Evolutionary conservation across 768 basidiomycete genomes (phyloP), one percentile per base, ranked within the genome.

Genomic region (Podaxis sp.): DNA sequence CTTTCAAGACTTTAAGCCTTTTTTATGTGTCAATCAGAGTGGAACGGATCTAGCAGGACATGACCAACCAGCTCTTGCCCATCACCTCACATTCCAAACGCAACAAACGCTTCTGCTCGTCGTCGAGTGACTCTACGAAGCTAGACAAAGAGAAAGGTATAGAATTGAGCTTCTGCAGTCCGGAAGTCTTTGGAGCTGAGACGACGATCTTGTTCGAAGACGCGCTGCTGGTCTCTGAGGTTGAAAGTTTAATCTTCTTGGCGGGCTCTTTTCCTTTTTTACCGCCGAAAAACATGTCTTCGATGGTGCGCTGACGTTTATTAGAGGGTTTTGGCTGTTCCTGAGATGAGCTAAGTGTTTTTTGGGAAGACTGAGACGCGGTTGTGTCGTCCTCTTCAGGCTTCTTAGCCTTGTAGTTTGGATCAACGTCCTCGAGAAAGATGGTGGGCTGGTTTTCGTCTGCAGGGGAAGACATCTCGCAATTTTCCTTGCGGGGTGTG

Each of bases 1-100:
- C 83, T 65, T 87, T 85, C 60, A 94, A 79, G 38, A 89, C 67
- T 70, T 89, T 89, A 48, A 93, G 77, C 92, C 90, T 93, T 46
- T 65, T 7, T 28, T 33, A 8, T 8, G 4, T 40, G 28, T 22
- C 20, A 41, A 33, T 61, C 33, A 60, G 44, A 15, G 38, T 56
- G 3, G 54, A 41, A n/a, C 40, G 30, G 13, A 44, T 17, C 5
- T 24, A 24, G 64, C 55, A 64, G 37, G 44, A 55, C 24, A 53
- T 22, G n/a, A 69, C 82, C 64, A 67, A 87, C 89, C 90, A 91
- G 67, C 86, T 87, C 71, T 84, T 85, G 22, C 87, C 86, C 82
- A 93, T 84, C n/a, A 81, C 82, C 48, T 88, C 84, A 67, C 84
- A 86, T 72, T 93, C 91, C 22, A 94, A 82, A 44, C 75, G 72